Evolutionary conservation across 2,329 filamentous ascomycete genomes (phyloP).

Genomic region (Elsinoe ampelina): DNA sequence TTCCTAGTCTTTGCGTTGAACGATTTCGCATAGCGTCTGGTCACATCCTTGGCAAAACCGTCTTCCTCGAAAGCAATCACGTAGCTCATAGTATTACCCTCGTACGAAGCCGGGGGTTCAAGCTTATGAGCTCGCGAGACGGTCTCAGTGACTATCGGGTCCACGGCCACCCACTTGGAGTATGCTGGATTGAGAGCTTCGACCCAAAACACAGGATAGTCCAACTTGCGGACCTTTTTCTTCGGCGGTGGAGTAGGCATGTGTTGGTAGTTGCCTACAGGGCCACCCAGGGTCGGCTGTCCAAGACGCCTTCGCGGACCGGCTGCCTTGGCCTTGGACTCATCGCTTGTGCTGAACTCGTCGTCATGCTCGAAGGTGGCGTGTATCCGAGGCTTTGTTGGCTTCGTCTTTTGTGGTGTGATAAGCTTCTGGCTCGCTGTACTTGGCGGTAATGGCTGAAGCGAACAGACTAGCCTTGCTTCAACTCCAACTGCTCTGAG

Average conservation of each 20-base stretch:
- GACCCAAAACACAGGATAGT: conserved; percentile 85
- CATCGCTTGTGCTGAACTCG: conserved; percentile 20
- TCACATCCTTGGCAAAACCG: conserved; percentile 72
- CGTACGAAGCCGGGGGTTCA: conserved; percentile 73
- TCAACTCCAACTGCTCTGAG: conserved; percentile 75
- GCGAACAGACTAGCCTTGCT: conserved; percentile 75
- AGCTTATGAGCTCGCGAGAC: conserved; percentile 67
- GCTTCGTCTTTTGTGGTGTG: conserved; percentile 33
- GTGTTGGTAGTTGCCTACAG: conserved; percentile 20
- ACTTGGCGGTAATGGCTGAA: conserved; percentile 70
- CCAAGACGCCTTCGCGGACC: conserved; percentile 25
- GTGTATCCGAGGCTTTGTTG: conserved; percentile 25
- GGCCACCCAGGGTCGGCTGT: conserved; percentile 22
- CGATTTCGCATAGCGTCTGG: conserved; percentile 73
- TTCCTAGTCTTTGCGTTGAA: conserved; percentile 86
- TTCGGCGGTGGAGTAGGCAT: conserved; percentile 27
- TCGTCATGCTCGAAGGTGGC: conserved; percentile 19
- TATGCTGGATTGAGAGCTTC: conserved; percentile 78
- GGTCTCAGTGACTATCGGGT: conserved; percentile 71
- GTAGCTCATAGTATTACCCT: conserved; percentile 69
- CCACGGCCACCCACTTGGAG: conserved; percentile 86
- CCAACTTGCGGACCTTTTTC: conserved; percentile 54
- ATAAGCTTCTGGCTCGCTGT: conserved; percentile 38
- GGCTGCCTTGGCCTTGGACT: conserved; percentile 16
- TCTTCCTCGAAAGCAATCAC: conserved; percentile 79